Evolutionary conservation across 2,329 filamentous ascomycete genomes (phyloP), one percentile per base, ranked within the genome.

Genomic region (Microsporum ferrugineum): DNA sequence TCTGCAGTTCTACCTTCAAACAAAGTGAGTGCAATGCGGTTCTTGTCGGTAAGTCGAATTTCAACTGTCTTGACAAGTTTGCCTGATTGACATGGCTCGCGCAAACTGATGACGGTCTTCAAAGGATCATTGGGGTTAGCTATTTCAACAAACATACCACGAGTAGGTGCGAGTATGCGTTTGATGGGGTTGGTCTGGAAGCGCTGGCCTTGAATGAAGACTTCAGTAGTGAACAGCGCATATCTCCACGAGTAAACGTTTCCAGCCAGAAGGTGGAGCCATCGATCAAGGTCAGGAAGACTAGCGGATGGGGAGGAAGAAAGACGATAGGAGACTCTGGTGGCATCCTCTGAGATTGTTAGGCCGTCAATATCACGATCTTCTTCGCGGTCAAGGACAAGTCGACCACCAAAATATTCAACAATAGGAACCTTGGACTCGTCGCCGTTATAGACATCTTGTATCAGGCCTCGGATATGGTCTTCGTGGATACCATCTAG

Each of bases 131-230:
- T 87, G 27, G 92, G 91, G 71, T 92, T 78, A 27, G 81, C 74
- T 64, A 99, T 88, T 77, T 99, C 94, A 38, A 99, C 89, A 63
- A 91, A 87, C 74, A 97, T 84, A 55, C 94, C 94, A 38, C 86
- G 86, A 12, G 85, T 84, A 12, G 94, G 94, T 8, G 89, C 87
- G 66, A 97, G 92, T 63, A 99, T 91, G 61, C 92, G 86, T 72
- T 87, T 88, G 78, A 96, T 88, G 0, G 94, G 95, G 77, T 99
- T 99, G 62, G 90, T 95, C 78, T 97, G 90, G 79, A 96, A 97
- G 71, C 95, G 91, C 74, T 96, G 88, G 14, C 91, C 94, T 75
- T 99, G 94, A 3, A 96, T 89, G 66, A 96, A 87, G 33, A 96
- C 88, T 67, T 99, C 92, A 0, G 91, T 88, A 63, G 90, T 89